Evolutionary conservation across 805 yeast genomes (phyloP), one percentile per base, ranked within the genome.

Genomic region (Candida broadrunensis): DNA sequence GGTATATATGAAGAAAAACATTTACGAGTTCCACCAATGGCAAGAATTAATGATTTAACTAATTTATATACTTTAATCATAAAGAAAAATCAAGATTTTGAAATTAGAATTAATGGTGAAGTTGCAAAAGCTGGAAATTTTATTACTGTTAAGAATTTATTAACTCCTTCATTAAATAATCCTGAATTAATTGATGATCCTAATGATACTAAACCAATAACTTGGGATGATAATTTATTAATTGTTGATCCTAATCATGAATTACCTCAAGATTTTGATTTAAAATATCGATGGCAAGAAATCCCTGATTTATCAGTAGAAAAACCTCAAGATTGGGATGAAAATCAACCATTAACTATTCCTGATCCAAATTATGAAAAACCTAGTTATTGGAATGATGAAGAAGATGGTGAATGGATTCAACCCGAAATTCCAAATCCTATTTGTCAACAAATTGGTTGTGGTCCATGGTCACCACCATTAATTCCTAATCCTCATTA

Each of bases 231-330:
- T 32, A 72, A 76, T 25, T 71, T 67, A 45, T 55, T 51, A 31
- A 84, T 90, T 39, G 77, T 81, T 18, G 97, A 90, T 61, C 88
- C 89, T 19, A 62, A 72, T 50, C 70, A 80, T 14, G 61, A 42
- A 26, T 87, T 88, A 62, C 97, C 97, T 7, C 87, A 66, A 3
- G 93, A 85, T 55, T 90, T 95, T 86, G 95, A 88, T 56, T 89
- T 80, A 57, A 69, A 65, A 38, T 83, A 79, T 42, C 91, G 87
- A 16, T 57, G 62, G 46, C 56, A 66, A 53, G 39, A 44, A 39
- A 83, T 90, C 44, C 69, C 77, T 11, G 93, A 90, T 60, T 85
- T 89, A 15, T 63, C 68, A 4, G 85, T 83, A 6, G 54, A 36
- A 6, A 84, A 78, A 60, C 97, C 97, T 6, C 83, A 65, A 20